Base-by-base conservation (phyloP, 179 eudicot genomes). In the Beta lomatogona region DNA sequence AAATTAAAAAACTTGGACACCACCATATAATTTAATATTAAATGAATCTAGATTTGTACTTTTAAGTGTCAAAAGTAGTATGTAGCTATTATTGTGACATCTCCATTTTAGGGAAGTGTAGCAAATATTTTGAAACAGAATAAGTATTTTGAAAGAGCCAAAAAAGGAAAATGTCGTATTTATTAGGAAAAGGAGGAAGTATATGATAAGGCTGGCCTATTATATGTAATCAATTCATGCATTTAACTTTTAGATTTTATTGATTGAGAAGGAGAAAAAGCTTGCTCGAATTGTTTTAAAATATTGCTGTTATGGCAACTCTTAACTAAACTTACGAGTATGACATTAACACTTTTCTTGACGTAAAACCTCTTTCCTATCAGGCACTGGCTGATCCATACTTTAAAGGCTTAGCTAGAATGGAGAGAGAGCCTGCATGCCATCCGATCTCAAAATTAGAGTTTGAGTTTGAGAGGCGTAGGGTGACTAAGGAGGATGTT, bases 311-410 rank as follows among this genome's bases (percentile, higher is more conserved):
- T 36, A 36, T 36, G 41, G 41, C 41, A 36, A 36, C 41, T 36
- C 41, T 36, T 3, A 36, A 36, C 3, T 46, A 6, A 81, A 70
- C 50, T 64, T 70, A 57, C 14, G 44, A 21, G 2, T 41, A n/a
- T 14, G 60, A 67, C 52, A 45, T n/a, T 15, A 36, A 66, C 14
- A 53, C 2, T 44, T 77, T 15, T 71, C 45, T 65, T 77, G 57
- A 7, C 70, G 59, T 28, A 59, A 44, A 45, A 68, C 19, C 58
- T 75, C 53, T 68, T 79, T 65, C 79, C 18, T 80, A 50, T 71
- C 80, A 95, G 98, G 98, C 97, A 76, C 89, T 95, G 80, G 88
- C 95, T 41, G 97, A 95, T 91, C 97, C 97, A 55, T 95, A 95
- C 83, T 95, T 95, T 77, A 92, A 88, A 87, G 98, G 98, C 67